phyloP scores from a whole-genome alignment of 2,329 filamentous ascomycete species.

The Fusarium longipes region DNA sequence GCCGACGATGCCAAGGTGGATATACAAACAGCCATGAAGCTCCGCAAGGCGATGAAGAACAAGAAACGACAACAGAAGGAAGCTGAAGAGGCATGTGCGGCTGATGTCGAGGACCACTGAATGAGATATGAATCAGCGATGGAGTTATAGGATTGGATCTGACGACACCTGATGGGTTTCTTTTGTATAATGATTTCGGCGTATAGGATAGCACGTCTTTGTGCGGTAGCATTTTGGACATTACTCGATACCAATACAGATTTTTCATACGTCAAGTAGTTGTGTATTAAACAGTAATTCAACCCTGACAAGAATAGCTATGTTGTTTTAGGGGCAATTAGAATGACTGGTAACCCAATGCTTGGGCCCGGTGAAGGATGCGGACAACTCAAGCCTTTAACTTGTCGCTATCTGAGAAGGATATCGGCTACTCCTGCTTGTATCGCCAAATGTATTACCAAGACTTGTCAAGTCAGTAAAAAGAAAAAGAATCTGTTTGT shows the following conservation, averaged over 20 bases:
- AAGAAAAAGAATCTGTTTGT: no score
- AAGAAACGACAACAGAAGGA: slow-evolving; percentile 10
- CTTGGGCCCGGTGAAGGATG: no score
- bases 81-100: slow-evolving; percentile 36
- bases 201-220: not conserved
- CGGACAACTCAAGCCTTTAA: no score
- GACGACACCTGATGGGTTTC: slow-evolving; percentile 20
- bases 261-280: no score
- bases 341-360: no score
- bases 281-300: no score
- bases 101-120: slow-evolving; percentile 39
- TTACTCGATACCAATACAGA: not conserved
- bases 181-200: slow-evolving; percentile 23
- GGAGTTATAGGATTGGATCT: slow-evolving; percentile 9
- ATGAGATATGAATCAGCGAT: slow-evolving; percentile 23
- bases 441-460: no score
- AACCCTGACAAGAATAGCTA: no score
- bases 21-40: slow-evolving; percentile 37
- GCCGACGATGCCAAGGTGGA: slow-evolving; percentile 42
- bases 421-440: no score
- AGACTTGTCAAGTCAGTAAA: no score
- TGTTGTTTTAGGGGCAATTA: no score
- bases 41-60: slow-evolving; percentile 38
- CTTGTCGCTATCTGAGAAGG: no score
- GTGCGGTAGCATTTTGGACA: slow-evolving; percentile 3